These are phyloP conservation scores for Fomitopsis pulvina DNA, from an alignment of 768 basidiomycete species.

Conservation along the genomic window DNA sequence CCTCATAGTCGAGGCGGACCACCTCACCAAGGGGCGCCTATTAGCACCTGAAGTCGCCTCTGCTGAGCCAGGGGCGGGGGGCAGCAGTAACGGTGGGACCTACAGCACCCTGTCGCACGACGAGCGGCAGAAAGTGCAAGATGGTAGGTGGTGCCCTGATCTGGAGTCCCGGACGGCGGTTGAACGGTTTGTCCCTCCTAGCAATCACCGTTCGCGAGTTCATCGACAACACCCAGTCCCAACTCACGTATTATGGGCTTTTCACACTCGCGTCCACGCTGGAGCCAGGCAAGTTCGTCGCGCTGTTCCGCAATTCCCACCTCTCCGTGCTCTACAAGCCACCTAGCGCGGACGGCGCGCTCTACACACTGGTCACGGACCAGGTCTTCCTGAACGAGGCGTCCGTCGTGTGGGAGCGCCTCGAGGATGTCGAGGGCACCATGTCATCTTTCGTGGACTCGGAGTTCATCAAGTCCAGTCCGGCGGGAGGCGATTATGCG, in stretches of 20 bases:
- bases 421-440: slow-evolving; percentile 83
- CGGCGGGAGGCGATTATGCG: slow-evolving; percentile 77
- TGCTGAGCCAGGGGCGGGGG: slow-evolving; percentile 1
- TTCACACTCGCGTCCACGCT: slow-evolving; percentile 61
- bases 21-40: slow-evolving; percentile 57
- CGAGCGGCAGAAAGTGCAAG: slow-evolving; percentile 57
- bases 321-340: slow-evolving; percentile 80
- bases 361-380: slow-evolving; percentile 86
- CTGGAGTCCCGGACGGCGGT: neutral
- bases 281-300: slow-evolving; percentile 56
- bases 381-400: slow-evolving; percentile 71
- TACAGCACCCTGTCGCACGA: slow-evolving; percentile 31
- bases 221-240: slow-evolving; percentile 66
- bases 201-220: slow-evolving; percentile 65
- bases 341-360: slow-evolving; percentile 30
- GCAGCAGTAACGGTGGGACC: neutral
- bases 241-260: slow-evolving; percentile 83
- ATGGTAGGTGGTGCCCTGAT: slow-evolving; percentile 49
- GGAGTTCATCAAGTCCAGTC: slow-evolving; percentile 53
- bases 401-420: slow-evolving; percentile 83
- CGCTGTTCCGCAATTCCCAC: slow-evolving; percentile 87
- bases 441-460: slow-evolving; percentile 75
- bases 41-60: slow-evolving; percentile 30
- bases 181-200: slow-evolving; percentile 21
- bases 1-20: slow-evolving; percentile 74